Base-by-base conservation (phyloP, 768 basidiomycete species). In the Multifurca ochricompacta region DNA sequence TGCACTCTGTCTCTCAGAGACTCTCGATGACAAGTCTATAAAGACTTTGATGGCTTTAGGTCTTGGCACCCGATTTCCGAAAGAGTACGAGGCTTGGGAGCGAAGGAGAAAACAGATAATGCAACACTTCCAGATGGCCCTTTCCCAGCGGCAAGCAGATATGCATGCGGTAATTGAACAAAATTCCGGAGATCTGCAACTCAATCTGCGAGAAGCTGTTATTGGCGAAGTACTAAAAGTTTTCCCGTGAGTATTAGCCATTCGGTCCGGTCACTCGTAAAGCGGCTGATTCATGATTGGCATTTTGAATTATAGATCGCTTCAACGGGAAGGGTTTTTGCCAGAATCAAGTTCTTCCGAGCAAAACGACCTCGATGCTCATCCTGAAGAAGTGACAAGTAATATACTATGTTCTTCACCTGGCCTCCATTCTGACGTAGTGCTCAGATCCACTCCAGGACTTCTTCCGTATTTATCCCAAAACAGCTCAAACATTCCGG, bases 21-120 rank as follows among this genome's bases (percentile, higher is more conserved):
- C 32, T 6, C 46, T 57, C n/a, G 56, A 57, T 1, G 56, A 57
- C n/a, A 30, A 23, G 14, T 31, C 56, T 6, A 30, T 57, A 13
- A 37, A 42, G 19, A 31, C 39, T 1, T 48, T 57, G 27, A 52
- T 57, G 45, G 14, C n/a, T 5, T 2, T 57, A 6, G 25, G 28
- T 6, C 45, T 51, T 40, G 30, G 8, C 0, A 25, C 32, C 23
- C 32, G 39, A 21, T 57, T 48, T 40, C 39, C 32, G 16, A 23
- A 47, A 1, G 56, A 47, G 28, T 48, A 32, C 13, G 27, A 46
- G 4, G 6, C 18, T 19, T 57, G 56, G 56, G 32, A 28, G 27
- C 18, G 7, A 19, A 6, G 27, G 6, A 47, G 39, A n/a, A 7
- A 23, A 6, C 32, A 36, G 40, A 36, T 52, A 30, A 19, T 2